Conservation (phyloP, 345 rosid species). For the Aethionema arabicum region DNA sequence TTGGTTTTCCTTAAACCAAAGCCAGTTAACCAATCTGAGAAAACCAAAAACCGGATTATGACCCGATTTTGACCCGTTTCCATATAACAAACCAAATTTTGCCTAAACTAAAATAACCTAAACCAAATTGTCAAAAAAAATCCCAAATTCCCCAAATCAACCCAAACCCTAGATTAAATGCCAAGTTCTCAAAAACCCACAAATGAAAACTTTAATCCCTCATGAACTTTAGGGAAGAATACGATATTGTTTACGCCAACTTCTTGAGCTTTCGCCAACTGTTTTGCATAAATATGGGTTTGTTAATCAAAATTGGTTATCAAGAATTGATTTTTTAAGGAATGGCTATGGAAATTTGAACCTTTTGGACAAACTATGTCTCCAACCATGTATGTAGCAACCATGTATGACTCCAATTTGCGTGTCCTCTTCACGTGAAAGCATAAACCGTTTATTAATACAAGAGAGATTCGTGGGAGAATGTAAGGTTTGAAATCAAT, state of each 20-base stretch:
- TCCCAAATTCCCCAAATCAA: no score
- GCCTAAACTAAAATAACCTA: no score
- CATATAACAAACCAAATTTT: no score
- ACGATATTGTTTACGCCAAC: slow-evolving; percentile 90
- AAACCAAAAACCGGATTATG: no score
- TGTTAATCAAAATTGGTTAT: background rate
- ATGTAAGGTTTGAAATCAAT: slow-evolving; percentile 7
- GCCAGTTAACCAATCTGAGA: no score
- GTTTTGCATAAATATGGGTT: slow-evolving; percentile 16
- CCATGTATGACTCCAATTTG: slow-evolving; percentile 99
- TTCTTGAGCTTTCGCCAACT: slow-evolving; percentile 90
- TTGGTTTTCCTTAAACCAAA: no score
- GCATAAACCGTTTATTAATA: slow-evolving; percentile 15
- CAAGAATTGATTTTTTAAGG: background rate
- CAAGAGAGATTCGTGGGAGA: background rate
- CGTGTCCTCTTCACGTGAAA: slow-evolving; percentile 85
- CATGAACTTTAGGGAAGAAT: slow-evolving; percentile 93
- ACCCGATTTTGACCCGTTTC: no score
- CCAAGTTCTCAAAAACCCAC: no score
- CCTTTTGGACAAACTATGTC: slow-evolving; percentile 88
- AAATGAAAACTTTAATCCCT: slow-evolving; percentile 75
- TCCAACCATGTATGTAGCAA: slow-evolving; percentile 96
- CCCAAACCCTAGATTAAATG: no score
- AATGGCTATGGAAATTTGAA: slow-evolving; percentile 11
- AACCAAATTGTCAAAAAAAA: no score